Evolutionary conservation across 768 basidiomycete genomes (phyloP).

Genomic region (Amyloporia xantha): DNA sequence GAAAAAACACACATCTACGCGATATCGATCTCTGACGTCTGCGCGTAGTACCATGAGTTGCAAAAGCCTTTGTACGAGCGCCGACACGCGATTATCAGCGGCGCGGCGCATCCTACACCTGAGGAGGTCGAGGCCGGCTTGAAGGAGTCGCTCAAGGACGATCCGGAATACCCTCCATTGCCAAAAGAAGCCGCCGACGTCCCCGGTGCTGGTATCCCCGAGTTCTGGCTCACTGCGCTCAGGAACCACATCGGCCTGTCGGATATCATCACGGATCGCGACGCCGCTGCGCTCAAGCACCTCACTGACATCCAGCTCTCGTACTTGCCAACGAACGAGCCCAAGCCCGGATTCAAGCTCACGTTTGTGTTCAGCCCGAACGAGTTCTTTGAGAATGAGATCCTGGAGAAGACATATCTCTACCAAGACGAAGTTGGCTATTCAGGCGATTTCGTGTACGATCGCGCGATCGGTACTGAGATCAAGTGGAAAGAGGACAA

Average conservation of each 20-base stretch:
- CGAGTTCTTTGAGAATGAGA: slow-evolving; percentile 80
- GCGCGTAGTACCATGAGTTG: slow-evolving; percentile 61
- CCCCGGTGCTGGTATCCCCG: slow-evolving; percentile 59
- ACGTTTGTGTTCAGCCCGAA: slow-evolving; percentile 76
- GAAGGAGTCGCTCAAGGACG: slow-evolving; percentile 64
- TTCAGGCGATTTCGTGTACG: slow-evolving; percentile 93
- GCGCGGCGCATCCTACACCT: slow-evolving; percentile 59
- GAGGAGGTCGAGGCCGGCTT: slow-evolving; percentile 85
- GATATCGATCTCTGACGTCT: slow-evolving; percentile 8
- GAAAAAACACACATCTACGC: slow-evolving; percentile 15
- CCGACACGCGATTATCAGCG: slow-evolving; percentile 77
- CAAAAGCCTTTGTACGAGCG: slow-evolving; percentile 83
- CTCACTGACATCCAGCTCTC: slow-evolving; percentile 76
- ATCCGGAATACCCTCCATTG: slow-evolving; percentile 61
- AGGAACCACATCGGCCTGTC: slow-evolving; percentile 83
- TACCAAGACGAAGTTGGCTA: slow-evolving; percentile 94
- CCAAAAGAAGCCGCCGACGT: slow-evolving; percentile 17
- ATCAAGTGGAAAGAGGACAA: slow-evolving; percentile 99
- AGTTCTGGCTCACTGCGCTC: slow-evolving; percentile 97
- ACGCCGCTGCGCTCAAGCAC: slow-evolving; percentile 77
- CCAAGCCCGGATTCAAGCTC: slow-evolving; percentile 89
- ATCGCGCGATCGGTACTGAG: slow-evolving; percentile 83
- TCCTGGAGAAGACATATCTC: slow-evolving; percentile 89
- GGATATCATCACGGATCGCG: slow-evolving; percentile 90
- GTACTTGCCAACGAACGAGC: slow-evolving; percentile 60